Conservation (phyloP, 805 yeast genomes). For the Brettanomyces sp. region DNA sequence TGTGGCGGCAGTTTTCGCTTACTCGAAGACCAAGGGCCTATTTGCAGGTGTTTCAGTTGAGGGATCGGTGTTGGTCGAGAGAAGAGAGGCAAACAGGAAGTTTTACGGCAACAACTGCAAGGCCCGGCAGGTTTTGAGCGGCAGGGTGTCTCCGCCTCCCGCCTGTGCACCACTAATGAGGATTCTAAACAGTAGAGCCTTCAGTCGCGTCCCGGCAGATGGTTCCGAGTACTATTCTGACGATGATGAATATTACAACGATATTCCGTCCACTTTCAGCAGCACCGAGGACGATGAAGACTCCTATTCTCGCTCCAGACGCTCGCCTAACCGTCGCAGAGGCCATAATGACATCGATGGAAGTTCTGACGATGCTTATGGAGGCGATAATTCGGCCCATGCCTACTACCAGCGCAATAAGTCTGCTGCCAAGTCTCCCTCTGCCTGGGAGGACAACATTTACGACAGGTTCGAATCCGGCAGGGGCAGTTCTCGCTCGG, state of each 20-base stretch:
- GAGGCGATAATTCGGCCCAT: slow-evolving; percentile 32
- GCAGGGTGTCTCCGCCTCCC: slow-evolving; percentile 89
- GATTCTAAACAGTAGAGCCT: slow-evolving; percentile 78
- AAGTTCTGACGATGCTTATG: slow-evolving; percentile 17
- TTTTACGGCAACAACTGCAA: slow-evolving; percentile 86
- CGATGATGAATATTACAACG: slow-evolving; percentile 65
- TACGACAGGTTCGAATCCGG: slow-evolving; percentile 44
- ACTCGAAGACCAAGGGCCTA: slow-evolving; percentile 92
- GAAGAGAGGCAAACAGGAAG: slow-evolving; percentile 94
- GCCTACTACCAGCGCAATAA: slow-evolving; percentile 14
- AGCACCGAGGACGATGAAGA: slow-evolving; percentile 29
- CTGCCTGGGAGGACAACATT: slow-evolving; percentile 85
- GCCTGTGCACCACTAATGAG: slow-evolving; percentile 82
- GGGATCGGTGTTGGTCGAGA: slow-evolving; percentile 92
- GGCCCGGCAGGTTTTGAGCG: slow-evolving; percentile 76
- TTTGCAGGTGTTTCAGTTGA: slow-evolving; percentile 97
- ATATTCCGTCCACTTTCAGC: slow-evolving; percentile 61
- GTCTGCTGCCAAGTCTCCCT: slow-evolving; percentile 1
- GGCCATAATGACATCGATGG: background rate
- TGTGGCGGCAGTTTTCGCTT: slow-evolving; percentile 86
- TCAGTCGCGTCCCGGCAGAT: slow-evolving; percentile 36
- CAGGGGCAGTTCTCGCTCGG: slow-evolving; percentile 13
- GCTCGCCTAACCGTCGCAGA: background rate
- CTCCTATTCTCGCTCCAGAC: slow-evolving; percentile 6
- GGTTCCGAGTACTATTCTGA: slow-evolving; percentile 40